phyloP scores from a whole-genome alignment of 163 green algal species.

The Chlamydomonas reinhardtii region DNA sequence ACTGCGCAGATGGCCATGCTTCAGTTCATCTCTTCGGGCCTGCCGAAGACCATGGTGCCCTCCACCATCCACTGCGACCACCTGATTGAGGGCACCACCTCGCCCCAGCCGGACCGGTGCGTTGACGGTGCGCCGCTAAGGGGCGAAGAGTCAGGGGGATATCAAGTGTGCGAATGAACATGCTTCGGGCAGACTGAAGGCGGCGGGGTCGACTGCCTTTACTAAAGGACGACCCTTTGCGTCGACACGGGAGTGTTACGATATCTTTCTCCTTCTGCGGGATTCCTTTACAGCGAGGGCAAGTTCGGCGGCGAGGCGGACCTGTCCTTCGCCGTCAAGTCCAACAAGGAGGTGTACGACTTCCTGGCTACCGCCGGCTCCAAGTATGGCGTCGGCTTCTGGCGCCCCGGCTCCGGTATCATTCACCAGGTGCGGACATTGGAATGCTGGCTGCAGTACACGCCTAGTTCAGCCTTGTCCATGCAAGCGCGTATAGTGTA shows the following conservation, averaged over 20 bases:
- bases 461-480: too few species aligned
- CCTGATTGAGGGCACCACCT: constrained; percentile 96
- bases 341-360: constrained; percentile 97
- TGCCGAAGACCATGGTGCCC: constrained; percentile 91
- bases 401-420: constrained; percentile 94
- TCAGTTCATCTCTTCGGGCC: constrained; percentile 97
- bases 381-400: constrained; percentile 98
- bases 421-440: constrained; percentile 88
- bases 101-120: constrained; percentile 88
- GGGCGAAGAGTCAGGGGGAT: too few species aligned
- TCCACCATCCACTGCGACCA: constrained; percentile 98
- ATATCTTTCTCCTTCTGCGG: background rate
- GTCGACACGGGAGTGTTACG: too few species aligned
- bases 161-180: too few species aligned
- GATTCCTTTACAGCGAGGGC: constrained; percentile 65
- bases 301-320: constrained; percentile 90
- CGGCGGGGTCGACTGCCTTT: too few species aligned
- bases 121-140: background rate
- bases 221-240: too few species aligned
- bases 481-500: too few species aligned
- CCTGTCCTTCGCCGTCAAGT: constrained; percentile 81
- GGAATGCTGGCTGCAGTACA: too few species aligned
- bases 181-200: too few species aligned
- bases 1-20: constrained; percentile 98
- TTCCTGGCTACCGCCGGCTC: constrained; percentile 91